phyloP scores from a whole-genome alignment of 106 monocot genomes.

The Dendrobium chrysotoxum region DNA sequence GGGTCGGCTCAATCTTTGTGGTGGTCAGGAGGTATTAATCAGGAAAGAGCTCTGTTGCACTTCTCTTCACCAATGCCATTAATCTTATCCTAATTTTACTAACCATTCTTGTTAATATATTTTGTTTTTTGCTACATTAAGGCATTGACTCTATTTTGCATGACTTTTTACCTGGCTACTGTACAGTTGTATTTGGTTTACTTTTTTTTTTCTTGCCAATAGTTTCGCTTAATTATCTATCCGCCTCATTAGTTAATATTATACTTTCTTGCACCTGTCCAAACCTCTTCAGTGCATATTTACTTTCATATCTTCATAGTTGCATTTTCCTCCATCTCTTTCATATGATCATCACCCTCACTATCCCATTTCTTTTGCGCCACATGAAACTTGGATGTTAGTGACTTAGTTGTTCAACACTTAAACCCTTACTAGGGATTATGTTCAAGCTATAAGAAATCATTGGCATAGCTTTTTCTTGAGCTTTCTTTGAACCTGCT shows the following conservation, averaged over 20 bases:
- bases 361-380: neutral
- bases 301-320: neutral
- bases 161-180: neutral
- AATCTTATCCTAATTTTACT: neutral
- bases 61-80: neutral
- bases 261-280: neutral
- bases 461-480: neutral
- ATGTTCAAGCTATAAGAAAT: neutral
- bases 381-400: neutral
- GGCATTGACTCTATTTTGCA: neutral
- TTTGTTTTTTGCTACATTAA: neutral
- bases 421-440: neutral
- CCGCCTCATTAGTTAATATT: neutral
- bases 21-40: constrained; percentile 67
- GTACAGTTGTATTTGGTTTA: neutral
- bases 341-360: neutral
- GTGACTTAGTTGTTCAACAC: neutral
- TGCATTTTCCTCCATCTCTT: neutral
- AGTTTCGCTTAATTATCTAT: neutral
- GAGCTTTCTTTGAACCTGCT: neutral
- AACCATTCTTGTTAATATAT: neutral
- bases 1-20: constrained; percentile 76
- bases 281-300: neutral
- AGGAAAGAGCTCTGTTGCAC: neutral
- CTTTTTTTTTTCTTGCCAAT: neutral